Evolutionary conservation across 2,329 filamentous ascomycete genomes (phyloP), one percentile per base, ranked within the genome.

Genomic region (Lizonia empirigonia): DNA sequence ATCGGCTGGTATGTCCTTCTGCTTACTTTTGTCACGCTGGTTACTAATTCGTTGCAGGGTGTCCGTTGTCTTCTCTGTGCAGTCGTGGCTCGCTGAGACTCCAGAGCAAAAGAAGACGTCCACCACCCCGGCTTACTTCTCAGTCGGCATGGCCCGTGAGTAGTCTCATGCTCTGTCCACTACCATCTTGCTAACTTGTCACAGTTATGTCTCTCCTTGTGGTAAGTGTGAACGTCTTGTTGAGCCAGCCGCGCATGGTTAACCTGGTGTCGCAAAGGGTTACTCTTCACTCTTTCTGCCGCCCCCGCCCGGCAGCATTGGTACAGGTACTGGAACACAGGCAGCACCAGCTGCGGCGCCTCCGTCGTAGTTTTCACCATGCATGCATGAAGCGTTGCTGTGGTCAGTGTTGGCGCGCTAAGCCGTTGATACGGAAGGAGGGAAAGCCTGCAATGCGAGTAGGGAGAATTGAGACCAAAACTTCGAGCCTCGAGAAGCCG

Each of bases 71-170:
- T 87, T 90, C 72, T 83, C 87, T 59, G 73, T 91, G 46, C 87
- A 92, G 77, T 85, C 79, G 71, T 93, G 88, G 88, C 81, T 91
- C 38, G 85, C 86, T 58, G 88, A 91, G 80, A 87, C 86, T 64
- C 81, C 85, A 64, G 85, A 87, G 52, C 74, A 84, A 50, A 82
- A 80, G 74, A 86, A 84, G 72, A 86, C 76, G 52, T 76, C 84
- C 20, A 77, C 80, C 36, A 92, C 90, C 5, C 91, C 92, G 2
- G 83, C 80, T 44, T 85, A 85, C 70, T 87, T 94, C 74, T 86
- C 85, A 48, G 85, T 94, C 48, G 82, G 86, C 73, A 94, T 95
- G 89, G 85, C 89, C 16, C 67, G 88, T 91, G 79, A 65, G 86
- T 82, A 40, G 10, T 20, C 33, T n/a, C 30, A 12, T 15, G 20